Conservation (phyloP, 352 stramenopile genomes). For the Elongisporangium undulatum region DNA sequence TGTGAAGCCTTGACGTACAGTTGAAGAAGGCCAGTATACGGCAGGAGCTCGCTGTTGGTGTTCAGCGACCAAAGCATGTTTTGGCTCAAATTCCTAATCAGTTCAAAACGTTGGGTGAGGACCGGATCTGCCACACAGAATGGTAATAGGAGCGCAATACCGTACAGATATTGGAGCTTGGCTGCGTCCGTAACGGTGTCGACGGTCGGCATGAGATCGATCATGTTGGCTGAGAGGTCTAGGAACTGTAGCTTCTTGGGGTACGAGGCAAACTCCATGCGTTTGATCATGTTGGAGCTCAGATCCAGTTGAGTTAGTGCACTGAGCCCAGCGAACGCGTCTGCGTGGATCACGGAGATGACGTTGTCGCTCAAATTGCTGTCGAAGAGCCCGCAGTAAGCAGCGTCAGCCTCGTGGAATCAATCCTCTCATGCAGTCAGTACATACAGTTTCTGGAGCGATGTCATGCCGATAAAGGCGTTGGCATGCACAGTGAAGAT, state of each 20-base stretch:
- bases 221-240: constrained; percentile 45
- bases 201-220: constrained; percentile 57
- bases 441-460: constrained; percentile 45
- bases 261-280: constrained; percentile 31
- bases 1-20: constrained; percentile 31
- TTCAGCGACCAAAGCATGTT: constrained; percentile 61
- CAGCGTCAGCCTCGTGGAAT: background rate
- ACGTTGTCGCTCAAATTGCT: constrained; percentile 71
- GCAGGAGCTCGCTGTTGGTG: constrained; percentile 38
- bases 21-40: constrained; percentile 31
- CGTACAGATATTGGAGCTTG: constrained; percentile 42
- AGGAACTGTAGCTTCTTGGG: constrained; percentile 33
- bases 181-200: constrained; percentile 18
- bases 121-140: constrained; percentile 2
- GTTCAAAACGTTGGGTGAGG: background rate
- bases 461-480: constrained; percentile 50
- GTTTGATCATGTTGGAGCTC: constrained; percentile 43
- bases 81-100: constrained; percentile 54
- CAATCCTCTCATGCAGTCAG: background rate
- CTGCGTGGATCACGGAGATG: constrained; percentile 47
- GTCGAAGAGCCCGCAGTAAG: background rate
- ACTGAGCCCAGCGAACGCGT: constrained; percentile 45
- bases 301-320: constrained; percentile 36
- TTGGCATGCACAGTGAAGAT: constrained; percentile 58
- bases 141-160: too few species aligned